Evolutionary conservation across 2,329 filamentous ascomycete genomes (phyloP), one percentile per base, ranked within the genome.

Genomic region (Claviceps sp.): DNA sequence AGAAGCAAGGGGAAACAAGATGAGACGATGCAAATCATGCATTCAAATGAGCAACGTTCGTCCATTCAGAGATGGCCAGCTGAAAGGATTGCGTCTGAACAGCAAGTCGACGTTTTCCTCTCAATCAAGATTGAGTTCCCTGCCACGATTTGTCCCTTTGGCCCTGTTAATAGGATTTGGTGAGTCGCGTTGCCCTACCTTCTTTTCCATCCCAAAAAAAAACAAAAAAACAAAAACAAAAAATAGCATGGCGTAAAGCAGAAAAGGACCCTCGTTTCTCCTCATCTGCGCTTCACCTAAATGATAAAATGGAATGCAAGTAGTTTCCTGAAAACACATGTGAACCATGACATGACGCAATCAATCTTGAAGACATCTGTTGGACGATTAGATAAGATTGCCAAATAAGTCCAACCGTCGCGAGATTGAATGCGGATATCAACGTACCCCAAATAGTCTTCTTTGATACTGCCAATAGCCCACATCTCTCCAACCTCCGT

Each of bases 381-480:
- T 16, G 49, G 36, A 51, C 4, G 4, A 44, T 51, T 42, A 51
- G 44, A 42, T 22, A 13, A 11, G 11, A 44, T 44, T 7, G 5
- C 42, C 16, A n/a, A 7, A 23, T 22, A 6, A 40, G 38, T 17
- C n/a, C 40, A 22, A 23, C 14, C 16, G 5, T 43, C 22, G 17
- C 9, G 16, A 42, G n/a, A 42, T 11, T 11, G 16, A 22, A 17
- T 9, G 16, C 39, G 39, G 14, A 22, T 22, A n/a, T n/a, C 8
- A 45, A 49, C 63, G 45, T 74, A 84, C 82, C 82, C 82, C 42
- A 85, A 74, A 62, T 83, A 85, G 63, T 85, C 82, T 64, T 85
- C 91, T 71, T 95, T 95, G 72, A 98, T 96, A 59, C 88, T 97
- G 54, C 90, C 93, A 67, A 98, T 95, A 39, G 91, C 93, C 77